Evolutionary conservation across 73 alveolate species (phyloP).

Genomic region (Tetrahymena borealis): DNA sequence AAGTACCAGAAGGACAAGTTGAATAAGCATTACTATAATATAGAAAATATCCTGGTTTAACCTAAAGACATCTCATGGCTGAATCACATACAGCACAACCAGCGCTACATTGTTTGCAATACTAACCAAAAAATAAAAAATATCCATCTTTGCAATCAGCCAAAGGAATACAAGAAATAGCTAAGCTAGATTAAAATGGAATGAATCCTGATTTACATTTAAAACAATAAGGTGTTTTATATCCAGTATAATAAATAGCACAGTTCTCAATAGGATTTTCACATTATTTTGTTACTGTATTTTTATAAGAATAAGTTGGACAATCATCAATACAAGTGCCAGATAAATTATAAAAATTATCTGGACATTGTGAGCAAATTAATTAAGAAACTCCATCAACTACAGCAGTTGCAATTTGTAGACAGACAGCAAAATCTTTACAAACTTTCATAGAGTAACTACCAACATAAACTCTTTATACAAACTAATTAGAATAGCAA

Average conservation of each 20-base stretch:
- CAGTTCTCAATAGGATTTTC: background rate
- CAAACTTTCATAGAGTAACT: background rate
- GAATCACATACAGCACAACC: background rate
- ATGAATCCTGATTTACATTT: background rate
- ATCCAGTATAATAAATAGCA: background rate
- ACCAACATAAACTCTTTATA: background rate
- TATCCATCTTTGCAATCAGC: background rate
- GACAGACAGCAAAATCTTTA: background rate
- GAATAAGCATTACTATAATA: background rate
- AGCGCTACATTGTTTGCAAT: background rate
- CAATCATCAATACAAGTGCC: background rate
- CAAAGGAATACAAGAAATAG: background rate
- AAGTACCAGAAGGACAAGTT: background rate
- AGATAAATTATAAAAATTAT: background rate
- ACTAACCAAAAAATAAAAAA: background rate
- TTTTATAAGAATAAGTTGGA: background rate
- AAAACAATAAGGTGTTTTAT: background rate
- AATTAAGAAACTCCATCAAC: background rate
- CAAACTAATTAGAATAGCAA: background rate
- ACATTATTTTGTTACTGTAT: background rate
- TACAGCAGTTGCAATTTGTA: background rate
- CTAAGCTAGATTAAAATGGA: background rate
- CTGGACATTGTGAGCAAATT: background rate
- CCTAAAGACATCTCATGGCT: background rate
- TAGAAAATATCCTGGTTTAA: background rate